Conservation (phyloP, 176 grass and related monocot species). For the Puccinellia tenuiflora region DNA sequence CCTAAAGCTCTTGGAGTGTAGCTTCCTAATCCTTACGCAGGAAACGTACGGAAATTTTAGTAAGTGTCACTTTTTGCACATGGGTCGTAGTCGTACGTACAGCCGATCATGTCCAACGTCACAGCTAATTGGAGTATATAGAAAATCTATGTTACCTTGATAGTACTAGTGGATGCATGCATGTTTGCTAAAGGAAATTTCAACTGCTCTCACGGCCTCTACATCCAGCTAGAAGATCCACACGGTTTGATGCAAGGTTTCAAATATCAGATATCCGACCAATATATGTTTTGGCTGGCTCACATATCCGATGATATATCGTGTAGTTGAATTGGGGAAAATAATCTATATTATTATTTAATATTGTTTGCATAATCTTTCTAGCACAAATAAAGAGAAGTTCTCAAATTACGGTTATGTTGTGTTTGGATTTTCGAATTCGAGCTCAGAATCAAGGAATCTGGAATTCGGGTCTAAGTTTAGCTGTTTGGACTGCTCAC, state of each 20-base stretch:
- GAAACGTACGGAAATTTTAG: not conserved
- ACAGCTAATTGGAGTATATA: not conserved
- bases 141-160: not conserved
- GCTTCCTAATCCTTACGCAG: too few relatives aligned
- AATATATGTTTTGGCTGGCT: too few relatives aligned
- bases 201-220: not conserved
- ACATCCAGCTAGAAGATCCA: not conserved
- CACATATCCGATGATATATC: too few relatives aligned
- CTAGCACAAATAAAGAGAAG: too few relatives aligned
- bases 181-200: not conserved
- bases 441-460: too few relatives aligned
- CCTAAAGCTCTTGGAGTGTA: not conserved
- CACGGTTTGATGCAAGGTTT: not conserved
- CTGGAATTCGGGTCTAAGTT: too few relatives aligned
- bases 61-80: not conserved
- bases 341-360: too few relatives aligned
- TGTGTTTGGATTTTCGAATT: too few relatives aligned
- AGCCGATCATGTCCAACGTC: not conserved
- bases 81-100: not conserved
- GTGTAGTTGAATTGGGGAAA: too few relatives aligned
- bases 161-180: not conserved
- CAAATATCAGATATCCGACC: not conserved
- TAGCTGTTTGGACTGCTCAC: too few relatives aligned
- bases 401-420: too few relatives aligned
- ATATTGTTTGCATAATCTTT: too few relatives aligned